Base-by-base conservation (phyloP, 73 alveolate species). In the Uronychia setigera region DNA sequence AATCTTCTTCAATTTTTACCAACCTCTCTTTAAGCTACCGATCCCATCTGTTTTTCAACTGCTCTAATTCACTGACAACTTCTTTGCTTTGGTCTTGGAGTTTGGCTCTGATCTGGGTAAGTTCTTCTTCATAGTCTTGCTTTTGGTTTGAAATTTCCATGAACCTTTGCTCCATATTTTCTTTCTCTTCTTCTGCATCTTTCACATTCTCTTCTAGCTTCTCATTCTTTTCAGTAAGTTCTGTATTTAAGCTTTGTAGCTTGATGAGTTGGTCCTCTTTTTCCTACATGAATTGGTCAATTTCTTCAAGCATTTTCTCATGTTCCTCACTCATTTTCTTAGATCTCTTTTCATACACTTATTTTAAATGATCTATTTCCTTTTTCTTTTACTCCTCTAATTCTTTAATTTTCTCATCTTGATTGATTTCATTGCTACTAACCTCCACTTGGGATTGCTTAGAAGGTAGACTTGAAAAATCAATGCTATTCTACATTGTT, bases 71-170 rank as follows among this genome's bases (percentile, higher is more conserved):
- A 0, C 30, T 58, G 30, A 57, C 1, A 14, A 26, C 79, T 26
- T 26, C 14, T 26, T 30, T 26, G 26, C 14, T 26, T 1, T 67
- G 5, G 5, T 26, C 29, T 13, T 67, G 5, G 5, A 67, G 26
- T 67, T 26, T 28, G 32, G 32, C 5, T 26, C 5, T 26, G 29
- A 67, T 9, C 27, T 80, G 79, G 31, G 30, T 80, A 26, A 80
- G 58, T 19, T 46, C 67, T 1, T 80, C 86, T 58, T 80, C 86
- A 57, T 35, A 28, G n/a, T 80, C 86, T 80, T 80, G 79, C 11
- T 80, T 80, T 19, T 46, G 67, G 67, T 46, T 46, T 46, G 67
- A 46, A 19, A 46, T 46, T 19, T 46, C 67, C 67, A 46, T 46
- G 67, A 46, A 19, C 19, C 67, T 46, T 19, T 19, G 5, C 19